These are phyloP conservation scores for Candida berthetii DNA, from an alignment of 805 yeast genomes.

Conservation along the genomic window DNA sequence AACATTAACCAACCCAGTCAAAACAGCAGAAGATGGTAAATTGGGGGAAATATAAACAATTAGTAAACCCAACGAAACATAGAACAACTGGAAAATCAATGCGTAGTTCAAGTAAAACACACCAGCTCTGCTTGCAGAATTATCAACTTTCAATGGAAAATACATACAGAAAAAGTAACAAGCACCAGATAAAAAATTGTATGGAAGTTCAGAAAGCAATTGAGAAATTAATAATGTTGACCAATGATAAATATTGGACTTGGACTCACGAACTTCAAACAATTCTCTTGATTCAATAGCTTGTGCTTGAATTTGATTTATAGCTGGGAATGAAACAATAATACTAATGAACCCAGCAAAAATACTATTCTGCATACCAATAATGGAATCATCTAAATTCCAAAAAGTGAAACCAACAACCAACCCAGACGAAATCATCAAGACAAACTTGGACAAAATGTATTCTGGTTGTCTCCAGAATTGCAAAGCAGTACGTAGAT, in stretches of 20 bases:
- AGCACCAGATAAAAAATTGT: conserved; percentile 41
- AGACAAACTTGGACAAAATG: conserved; percentile 51
- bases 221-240: conserved; percentile 50
- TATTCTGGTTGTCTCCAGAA: conserved; percentile 60
- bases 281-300: conserved; percentile 56
- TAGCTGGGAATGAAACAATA: conserved; percentile 50
- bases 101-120: conserved; percentile 39
- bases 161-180: conserved; percentile 48
- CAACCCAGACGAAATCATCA: conserved; percentile 48
- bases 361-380: conserved; percentile 58
- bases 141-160: conserved; percentile 39
- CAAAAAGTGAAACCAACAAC: conserved; percentile 75
- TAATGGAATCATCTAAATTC: conserved; percentile 43
- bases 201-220: conserved; percentile 54
- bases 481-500: conserved; percentile 34
- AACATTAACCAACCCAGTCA: conserved; percentile 37
- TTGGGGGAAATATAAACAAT: conserved; percentile 57
- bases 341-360: conserved; percentile 57
- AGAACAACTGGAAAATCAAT: conserved; percentile 36
- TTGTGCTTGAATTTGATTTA: conserved; percentile 59
- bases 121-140: conserved; percentile 40
- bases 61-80: conserved; percentile 41
- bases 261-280: conserved; percentile 65
- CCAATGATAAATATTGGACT: conserved; percentile 75
- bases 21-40: conserved; percentile 61